Conservation (phyloP, 345 rosid genomes). For the Noccaea caerulescens region DNA sequence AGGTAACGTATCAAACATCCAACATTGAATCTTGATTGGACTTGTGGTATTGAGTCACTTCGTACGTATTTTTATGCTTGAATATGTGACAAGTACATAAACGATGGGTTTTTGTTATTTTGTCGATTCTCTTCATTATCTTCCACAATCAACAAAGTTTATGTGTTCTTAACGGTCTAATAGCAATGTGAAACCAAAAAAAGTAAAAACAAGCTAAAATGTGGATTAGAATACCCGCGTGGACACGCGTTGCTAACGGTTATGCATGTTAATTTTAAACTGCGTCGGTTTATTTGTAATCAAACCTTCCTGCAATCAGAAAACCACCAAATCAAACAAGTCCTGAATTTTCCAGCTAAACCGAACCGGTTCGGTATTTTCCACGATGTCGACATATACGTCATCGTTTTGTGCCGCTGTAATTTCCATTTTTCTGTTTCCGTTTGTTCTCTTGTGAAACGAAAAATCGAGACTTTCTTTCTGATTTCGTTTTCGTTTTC, state of each 20-base stretch:
- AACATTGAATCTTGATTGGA: background rate
- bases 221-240: too few relatives aligned
- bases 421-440: conserved; percentile 8
- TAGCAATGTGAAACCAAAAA: background rate
- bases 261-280: too few relatives aligned
- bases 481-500: conserved; percentile 18
- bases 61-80: background rate
- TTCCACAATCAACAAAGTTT: background rate
- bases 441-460: background rate
- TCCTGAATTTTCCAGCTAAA: too few relatives aligned
- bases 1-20: conserved; percentile 8
- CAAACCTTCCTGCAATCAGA: too few relatives aligned
- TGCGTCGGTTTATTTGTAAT: too few relatives aligned
- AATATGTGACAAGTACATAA: conserved; percentile 1
- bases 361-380: background rate
- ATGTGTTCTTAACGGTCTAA: background rate
- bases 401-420: background rate
- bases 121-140: background rate
- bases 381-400: background rate
- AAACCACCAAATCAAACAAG: too few relatives aligned
- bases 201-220: too few relatives aligned
- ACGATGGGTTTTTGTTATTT: background rate
- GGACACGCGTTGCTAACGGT: too few relatives aligned
- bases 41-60: conserved; percentile 4
- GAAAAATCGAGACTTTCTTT: background rate